Conservation (phyloP, 768 basidiomycete species). For the Cystoderma amianthinum region DNA sequence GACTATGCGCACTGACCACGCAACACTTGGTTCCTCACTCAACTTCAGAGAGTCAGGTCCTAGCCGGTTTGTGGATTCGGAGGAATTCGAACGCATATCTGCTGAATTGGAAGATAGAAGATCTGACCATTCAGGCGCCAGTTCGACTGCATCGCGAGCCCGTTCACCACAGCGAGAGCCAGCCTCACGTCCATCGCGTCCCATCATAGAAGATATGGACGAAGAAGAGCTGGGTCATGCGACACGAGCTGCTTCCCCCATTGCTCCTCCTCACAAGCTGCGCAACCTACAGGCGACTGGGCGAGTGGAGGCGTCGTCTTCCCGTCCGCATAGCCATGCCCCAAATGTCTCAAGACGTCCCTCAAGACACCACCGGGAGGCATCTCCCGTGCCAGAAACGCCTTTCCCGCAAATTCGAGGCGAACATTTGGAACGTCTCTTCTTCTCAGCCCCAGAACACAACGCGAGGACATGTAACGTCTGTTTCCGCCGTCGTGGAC, state of each 20-base stretch:
- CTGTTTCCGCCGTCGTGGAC: conserved; percentile 44
- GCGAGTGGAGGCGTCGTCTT: conserved; percentile 3
- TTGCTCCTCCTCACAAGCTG: conserved; percentile 4
- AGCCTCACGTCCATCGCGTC: background rate
- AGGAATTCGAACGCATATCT: conserved; percentile 57
- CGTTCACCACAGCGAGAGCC: conserved; percentile 1
- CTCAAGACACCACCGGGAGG: conserved; percentile 2
- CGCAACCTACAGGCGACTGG: conserved; percentile 1
- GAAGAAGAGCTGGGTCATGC: conserved; percentile 9
- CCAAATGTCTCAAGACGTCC: background rate
- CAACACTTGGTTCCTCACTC: conserved; percentile 39
- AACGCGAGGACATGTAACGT: conserved; percentile 62
- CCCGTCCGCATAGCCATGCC: conserved; percentile 4
- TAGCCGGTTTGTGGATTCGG: conserved; percentile 42
- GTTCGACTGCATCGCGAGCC: conserved; percentile 1
- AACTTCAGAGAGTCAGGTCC: conserved; percentile 12
- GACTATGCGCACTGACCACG: conserved; percentile 47
- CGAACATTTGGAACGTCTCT: conserved; percentile 67
- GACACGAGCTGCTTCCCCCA: background rate
- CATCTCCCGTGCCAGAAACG: conserved; percentile 20
- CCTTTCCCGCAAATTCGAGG: conserved; percentile 85
- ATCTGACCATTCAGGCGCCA: conserved; percentile 27
- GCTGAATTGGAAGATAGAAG: conserved; percentile 63
- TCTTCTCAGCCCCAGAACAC: conserved; percentile 77
- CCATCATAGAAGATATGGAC: conserved; percentile 10